Conservation (phyloP, 805 yeast genomes). For the Wickerhamiella hasegawae region DNA sequence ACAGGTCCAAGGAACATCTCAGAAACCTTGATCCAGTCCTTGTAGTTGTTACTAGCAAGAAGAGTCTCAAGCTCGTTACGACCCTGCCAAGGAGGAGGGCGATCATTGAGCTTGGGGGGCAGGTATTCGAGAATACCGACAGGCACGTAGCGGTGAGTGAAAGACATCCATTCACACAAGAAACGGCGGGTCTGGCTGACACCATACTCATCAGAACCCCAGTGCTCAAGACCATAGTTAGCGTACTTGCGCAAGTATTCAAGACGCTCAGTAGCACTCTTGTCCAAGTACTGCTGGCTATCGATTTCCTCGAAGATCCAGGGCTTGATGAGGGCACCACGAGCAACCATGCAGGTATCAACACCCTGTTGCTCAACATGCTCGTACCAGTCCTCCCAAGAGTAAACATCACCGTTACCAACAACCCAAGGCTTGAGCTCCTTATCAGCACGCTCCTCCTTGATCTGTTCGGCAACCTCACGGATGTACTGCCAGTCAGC, state of each 20-base stretch:
- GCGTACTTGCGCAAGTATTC: slow-evolving; percentile 57
- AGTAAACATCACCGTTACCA: slow-evolving; percentile 90
- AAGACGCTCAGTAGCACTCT: slow-evolving; percentile 76
- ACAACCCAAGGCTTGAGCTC: slow-evolving; percentile 64
- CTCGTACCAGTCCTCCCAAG: slow-evolving; percentile 74
- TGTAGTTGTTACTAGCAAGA: slow-evolving; percentile 68
- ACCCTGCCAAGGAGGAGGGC: slow-evolving; percentile 90
- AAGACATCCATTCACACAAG: slow-evolving; percentile 86
- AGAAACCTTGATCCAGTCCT: slow-evolving; percentile 90
- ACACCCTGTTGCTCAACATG: slow-evolving; percentile 51
- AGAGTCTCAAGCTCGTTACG: slow-evolving; percentile 85
- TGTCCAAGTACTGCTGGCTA: slow-evolving; percentile 76
- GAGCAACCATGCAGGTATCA: slow-evolving; percentile 92
- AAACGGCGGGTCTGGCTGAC: slow-evolving; percentile 74
- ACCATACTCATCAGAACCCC: slow-evolving; percentile 97
- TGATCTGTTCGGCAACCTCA: slow-evolving; percentile 52
- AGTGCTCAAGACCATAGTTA: slow-evolving; percentile 74
- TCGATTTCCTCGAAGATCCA: slow-evolving; percentile 98
- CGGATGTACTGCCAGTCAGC: slow-evolving; percentile 89
- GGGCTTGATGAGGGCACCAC: slow-evolving; percentile 96
- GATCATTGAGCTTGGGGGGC: slow-evolving; percentile 80
- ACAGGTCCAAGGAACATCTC: slow-evolving; percentile 92
- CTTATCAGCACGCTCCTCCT: slow-evolving; percentile 38
- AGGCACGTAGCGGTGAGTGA: slow-evolving; percentile 89
- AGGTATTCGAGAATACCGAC: slow-evolving; percentile 77